These are phyloP conservation scores for Elsinoe necatrix DNA, from an alignment of 2,329 filamentous ascomycete genomes.

Conservation along the genomic window DNA sequence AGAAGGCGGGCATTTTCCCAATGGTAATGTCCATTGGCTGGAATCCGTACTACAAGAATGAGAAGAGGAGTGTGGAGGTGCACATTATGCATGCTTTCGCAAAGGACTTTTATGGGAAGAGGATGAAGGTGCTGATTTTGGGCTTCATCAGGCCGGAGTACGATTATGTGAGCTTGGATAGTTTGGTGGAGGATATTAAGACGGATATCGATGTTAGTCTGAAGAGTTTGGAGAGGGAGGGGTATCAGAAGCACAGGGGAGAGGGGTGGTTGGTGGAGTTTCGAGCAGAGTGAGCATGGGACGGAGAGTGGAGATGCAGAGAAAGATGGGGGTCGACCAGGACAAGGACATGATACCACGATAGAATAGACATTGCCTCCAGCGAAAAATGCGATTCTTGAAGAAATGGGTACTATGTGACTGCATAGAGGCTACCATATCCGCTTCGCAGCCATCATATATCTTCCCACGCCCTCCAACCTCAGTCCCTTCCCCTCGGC, in stretches of 20 bases:
- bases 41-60: conserved; percentile 97
- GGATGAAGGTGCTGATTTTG: conserved; percentile 70
- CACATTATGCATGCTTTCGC: conserved; percentile 65
- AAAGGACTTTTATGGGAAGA: conserved; percentile 74
- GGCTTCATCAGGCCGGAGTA: conserved; percentile 85
- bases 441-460: conserved; percentile 92
- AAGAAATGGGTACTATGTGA: background rate
- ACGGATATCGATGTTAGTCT: conserved; percentile 78
- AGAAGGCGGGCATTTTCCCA: conserved; percentile 51
- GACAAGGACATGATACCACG: conserved; percentile 4
- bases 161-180: conserved; percentile 78
- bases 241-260: conserved; percentile 48
- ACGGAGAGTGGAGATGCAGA: too few relatives aligned
- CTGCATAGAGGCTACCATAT: conserved; percentile 61
- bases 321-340: background rate
- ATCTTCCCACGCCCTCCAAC: conserved; percentile 63
- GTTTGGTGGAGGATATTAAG: conserved; percentile 77
- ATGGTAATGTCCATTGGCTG: conserved; percentile 94
- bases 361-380: background rate
- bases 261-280: conserved; percentile 35
- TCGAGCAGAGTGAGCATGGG: background rate
- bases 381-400: too few relatives aligned
- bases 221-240: conserved; percentile 58
- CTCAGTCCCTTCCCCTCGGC: conserved; percentile 36
- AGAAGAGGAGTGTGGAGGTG: conserved; percentile 60